Conservation (phyloP, 345 rosid species). For the Corchorus capsularis region DNA sequence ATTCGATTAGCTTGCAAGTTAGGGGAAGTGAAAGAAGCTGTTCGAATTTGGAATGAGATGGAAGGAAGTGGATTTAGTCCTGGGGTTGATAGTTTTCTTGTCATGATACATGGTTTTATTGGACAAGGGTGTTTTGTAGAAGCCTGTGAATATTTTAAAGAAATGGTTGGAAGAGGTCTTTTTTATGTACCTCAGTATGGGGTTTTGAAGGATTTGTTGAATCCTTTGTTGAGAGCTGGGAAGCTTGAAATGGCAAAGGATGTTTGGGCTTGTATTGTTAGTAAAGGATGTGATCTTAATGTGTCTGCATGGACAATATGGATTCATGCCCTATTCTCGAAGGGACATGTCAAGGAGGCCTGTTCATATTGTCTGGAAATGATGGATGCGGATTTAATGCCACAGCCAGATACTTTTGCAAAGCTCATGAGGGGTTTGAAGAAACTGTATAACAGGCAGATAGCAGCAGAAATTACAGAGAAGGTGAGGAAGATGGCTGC, state of each 20-base stretch:
- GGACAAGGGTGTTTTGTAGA: slow-evolving; percentile 62
- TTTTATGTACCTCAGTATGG: slow-evolving; percentile 69
- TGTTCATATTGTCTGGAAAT: slow-evolving; percentile 86
- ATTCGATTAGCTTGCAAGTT: slow-evolving; percentile 80
- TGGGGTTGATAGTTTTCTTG: slow-evolving; percentile 70
- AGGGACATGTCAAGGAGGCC: slow-evolving; percentile 82
- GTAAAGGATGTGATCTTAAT: slow-evolving; percentile 74
- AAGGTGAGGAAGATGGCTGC: slow-evolving; percentile 92
- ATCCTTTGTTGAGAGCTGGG: slow-evolving; percentile 59
- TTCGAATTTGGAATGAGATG: slow-evolving; percentile 71
- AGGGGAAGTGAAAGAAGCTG: slow-evolving; percentile 66
- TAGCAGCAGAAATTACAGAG: slow-evolving; percentile 89
- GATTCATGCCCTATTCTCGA: slow-evolving; percentile 87
- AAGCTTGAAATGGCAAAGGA: slow-evolving; percentile 86
- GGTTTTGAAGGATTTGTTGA: slow-evolving; percentile 64
- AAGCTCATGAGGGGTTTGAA: slow-evolving; percentile 82
- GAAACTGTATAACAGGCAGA: slow-evolving; percentile 69
- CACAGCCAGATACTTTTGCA: slow-evolving; percentile 80
- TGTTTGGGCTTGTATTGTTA: slow-evolving; percentile 69
- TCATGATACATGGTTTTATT: slow-evolving; percentile 70
- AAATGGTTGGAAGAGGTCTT: slow-evolving; percentile 78
- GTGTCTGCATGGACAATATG: slow-evolving; percentile 85
- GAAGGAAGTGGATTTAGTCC: slow-evolving; percentile 69
- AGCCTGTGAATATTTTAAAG: slow-evolving; percentile 73
- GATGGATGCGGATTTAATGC: slow-evolving; percentile 89